phyloP scores from a whole-genome alignment of 768 basidiomycete genomes.

The Trametes cubensis region DNA sequence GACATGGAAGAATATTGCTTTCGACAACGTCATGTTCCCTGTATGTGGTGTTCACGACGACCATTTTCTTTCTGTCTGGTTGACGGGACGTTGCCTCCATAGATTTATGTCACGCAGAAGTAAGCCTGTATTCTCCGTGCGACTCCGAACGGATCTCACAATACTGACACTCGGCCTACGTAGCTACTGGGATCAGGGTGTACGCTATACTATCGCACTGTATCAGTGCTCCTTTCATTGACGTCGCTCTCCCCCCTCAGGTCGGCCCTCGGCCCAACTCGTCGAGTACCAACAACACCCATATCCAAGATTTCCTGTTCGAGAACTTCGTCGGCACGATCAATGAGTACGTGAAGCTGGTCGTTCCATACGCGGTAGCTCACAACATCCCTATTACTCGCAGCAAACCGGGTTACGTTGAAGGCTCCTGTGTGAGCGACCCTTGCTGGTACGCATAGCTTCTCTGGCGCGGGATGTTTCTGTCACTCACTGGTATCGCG shows the following conservation, averaged over 20 bases:
- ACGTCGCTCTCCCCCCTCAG: slow-evolving; percentile 13
- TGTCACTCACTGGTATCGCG: too few relatives aligned
- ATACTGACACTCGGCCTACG: background rate
- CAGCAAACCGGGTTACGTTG: slow-evolving; percentile 47
- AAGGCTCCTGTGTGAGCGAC: slow-evolving; percentile 60
- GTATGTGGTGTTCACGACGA: too few relatives aligned
- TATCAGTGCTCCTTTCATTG: background rate
- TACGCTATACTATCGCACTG: too few relatives aligned
- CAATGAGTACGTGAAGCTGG: slow-evolving; percentile 46
- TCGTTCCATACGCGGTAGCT: background rate
- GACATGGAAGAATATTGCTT: slow-evolving; percentile 60
- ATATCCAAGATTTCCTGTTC: slow-evolving; percentile 57
- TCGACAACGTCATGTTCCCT: slow-evolving; percentile 56
- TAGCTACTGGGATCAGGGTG: slow-evolving; percentile 67
- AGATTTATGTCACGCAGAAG: slow-evolving; percentile 71
- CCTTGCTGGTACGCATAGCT: slow-evolving; percentile 52
- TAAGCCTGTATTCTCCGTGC: too few relatives aligned
- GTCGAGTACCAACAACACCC: slow-evolving; percentile 53
- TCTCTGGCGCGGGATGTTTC: background rate
- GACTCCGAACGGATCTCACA: too few relatives aligned
- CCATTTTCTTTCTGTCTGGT: too few relatives aligned
- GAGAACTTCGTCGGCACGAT: slow-evolving; percentile 56
- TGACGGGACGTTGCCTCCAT: background rate
- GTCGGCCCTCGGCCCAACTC: slow-evolving; percentile 48
- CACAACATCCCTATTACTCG: slow-evolving; percentile 21